A percentile compares a stretch with the other conserved stretches of the same genome.
phyloP scores from a whole-genome alignment of 2,329 filamentous ascomycete genomes.

The Xylaria multiplex region DNA sequence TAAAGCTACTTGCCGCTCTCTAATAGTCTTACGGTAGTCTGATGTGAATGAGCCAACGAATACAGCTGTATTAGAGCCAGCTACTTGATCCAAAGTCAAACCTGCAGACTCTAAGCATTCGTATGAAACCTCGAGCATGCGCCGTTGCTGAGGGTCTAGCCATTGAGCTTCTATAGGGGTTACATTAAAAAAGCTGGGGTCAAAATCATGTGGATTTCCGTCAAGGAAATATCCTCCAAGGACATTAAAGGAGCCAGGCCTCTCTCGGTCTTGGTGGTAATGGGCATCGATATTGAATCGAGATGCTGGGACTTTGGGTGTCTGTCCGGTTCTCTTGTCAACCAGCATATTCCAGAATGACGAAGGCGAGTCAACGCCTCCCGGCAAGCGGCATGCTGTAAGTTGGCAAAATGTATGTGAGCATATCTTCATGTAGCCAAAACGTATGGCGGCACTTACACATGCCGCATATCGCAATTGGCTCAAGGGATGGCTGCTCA shows the following conservation, averaged over 20 bases:
- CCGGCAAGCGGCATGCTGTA: slow-evolving; percentile 39
- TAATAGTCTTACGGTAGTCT: slow-evolving; percentile 37
- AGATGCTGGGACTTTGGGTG: slow-evolving; percentile 39
- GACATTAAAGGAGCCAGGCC: slow-evolving; percentile 40
- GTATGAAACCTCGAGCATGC: slow-evolving; percentile 53
- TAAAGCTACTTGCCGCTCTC: not conserved
- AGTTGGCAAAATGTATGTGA: slow-evolving; percentile 6
- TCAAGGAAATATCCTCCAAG: slow-evolving; percentile 44
- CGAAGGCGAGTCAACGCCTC: slow-evolving; percentile 38
- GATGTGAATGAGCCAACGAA: slow-evolving; percentile 42
- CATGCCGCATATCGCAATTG: slow-evolving; percentile 45
- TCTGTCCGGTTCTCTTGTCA: slow-evolving; percentile 39
- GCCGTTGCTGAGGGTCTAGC: slow-evolving; percentile 56
- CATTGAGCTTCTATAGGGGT: slow-evolving; percentile 51
- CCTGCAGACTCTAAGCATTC: slow-evolving; percentile 55
- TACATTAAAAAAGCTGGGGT: slow-evolving; percentile 54
- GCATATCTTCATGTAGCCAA: not conserved
- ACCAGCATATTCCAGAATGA: slow-evolving; percentile 41
- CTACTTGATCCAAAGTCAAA: slow-evolving; percentile 44
- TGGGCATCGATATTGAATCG: slow-evolving; percentile 44
- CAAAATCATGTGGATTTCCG: slow-evolving; percentile 39
- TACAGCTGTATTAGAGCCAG: slow-evolving; percentile 46
- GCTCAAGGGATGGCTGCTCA: slow-evolving; percentile 36
- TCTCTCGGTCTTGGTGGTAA: slow-evolving; percentile 40
- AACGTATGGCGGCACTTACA: slow-evolving; percentile 34